Base-by-base conservation (phyloP, 116 monocot genomes). In the Posidonia oceanica region DNA sequence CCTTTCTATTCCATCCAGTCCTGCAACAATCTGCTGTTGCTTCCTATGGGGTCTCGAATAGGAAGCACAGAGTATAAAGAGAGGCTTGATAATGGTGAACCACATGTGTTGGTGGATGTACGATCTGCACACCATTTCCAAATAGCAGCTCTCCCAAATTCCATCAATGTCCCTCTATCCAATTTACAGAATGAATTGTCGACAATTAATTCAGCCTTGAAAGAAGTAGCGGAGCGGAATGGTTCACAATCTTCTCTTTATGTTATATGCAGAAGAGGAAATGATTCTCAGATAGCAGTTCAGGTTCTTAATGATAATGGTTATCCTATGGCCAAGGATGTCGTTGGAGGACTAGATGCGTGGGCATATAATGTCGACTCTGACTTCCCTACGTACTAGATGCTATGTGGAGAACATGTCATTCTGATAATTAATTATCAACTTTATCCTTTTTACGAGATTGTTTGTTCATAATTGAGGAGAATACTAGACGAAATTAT, bases 231-330 rank as follows among this genome's bases (percentile, higher is more conserved):
- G 21, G 21, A 72, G 5, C 59, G 4, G 14, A 75, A 79, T 16
- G 69, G 67, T 0, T 67, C 70, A 58, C 41, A 57, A 22, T 76
- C 87, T 2, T 74, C 83, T 36, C 66, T 98, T 3, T 92, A 79
- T 76, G 89, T 92, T 3, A 77, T 98, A 54, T 98, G 93, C 71
- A 76, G 97, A 76, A 83, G 90, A 81, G 97, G 97, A 18, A 98
- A 98, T 64, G 89, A 89, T 69, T 98, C 97, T 37, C 97, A 98
- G 64, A 71, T 77, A 15, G 93, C 97, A 68, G 93, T 92, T 63
- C 52, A 83, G 56, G 63, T 79, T 74, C 85, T 97, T 3, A 76
- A 61, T 2, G 67, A 84, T 10, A 88, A 84, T 63, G 97, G 97
- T n/a, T 83, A 87, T 75, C n/a, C 75, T 64, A 51, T 59, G 4